Evolutionary conservation across 345 rosid genomes (phyloP).

Genomic region (Arabidopsis arenosa): DNA sequence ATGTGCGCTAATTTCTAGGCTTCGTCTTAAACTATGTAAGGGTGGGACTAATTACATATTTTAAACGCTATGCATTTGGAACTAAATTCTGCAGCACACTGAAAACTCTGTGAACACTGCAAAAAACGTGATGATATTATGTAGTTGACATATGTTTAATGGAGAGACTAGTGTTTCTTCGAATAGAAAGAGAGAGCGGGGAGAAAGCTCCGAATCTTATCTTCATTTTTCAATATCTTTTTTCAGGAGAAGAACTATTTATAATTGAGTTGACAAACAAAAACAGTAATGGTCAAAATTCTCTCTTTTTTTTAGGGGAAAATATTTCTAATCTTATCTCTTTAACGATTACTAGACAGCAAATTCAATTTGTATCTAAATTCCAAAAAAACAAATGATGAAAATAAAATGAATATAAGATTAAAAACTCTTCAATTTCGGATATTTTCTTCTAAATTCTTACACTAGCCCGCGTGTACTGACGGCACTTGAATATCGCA

Average conservation of each 20-base stretch:
- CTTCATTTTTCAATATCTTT: neutral
- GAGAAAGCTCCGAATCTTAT: neutral
- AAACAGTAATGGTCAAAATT: neutral
- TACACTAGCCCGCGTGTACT: too few species aligned
- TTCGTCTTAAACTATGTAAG: neutral
- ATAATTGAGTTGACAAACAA: neutral
- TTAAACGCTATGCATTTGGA: neutral
- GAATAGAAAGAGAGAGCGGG: neutral
- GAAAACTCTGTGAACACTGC: neutral
- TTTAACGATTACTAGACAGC: neutral
- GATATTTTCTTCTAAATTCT: neutral
- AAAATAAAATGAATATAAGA: neutral
- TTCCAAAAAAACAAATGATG: neutral
- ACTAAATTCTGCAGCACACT: neutral
- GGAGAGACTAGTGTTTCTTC: neutral
- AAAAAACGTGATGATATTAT: slow-evolving; percentile 11
- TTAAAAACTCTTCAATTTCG: neutral
- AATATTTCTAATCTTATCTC: neutral
- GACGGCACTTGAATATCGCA: neutral
- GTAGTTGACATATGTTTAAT: neutral
- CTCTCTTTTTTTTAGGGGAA: too few species aligned
- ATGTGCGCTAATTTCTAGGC: neutral
- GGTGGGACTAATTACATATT: neutral
- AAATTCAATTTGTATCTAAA: neutral
- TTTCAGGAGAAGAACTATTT: neutral